Percentiles rank a stretch among this genome's conserved stretches.
These are phyloP conservation scores for Helotiales sp. DNA, from an alignment of 2,329 filamentous ascomycete species.

Conservation along the genomic window DNA sequence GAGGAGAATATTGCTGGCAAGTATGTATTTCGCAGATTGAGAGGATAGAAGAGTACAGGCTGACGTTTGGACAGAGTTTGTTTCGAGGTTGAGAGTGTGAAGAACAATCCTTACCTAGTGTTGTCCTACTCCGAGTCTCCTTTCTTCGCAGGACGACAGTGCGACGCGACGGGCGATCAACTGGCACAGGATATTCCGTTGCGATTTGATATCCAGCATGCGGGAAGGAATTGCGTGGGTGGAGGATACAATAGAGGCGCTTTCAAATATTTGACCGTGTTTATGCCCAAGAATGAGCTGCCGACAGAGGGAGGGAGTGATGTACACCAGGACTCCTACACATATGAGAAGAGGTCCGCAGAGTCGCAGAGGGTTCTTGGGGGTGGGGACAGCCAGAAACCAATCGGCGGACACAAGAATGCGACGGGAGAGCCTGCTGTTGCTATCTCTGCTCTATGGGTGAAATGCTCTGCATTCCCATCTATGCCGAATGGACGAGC, in stretches of 20 bases:
- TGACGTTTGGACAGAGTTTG: constrained; percentile 33
- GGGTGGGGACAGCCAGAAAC: constrained; percentile 18
- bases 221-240: constrained; percentile 37
- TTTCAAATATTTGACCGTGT: constrained; percentile 43
- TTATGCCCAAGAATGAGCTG: constrained; percentile 29
- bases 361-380: background rate
- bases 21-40: constrained; percentile 26
- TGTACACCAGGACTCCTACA: constrained; percentile 21
- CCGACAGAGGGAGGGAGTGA: constrained; percentile 22
- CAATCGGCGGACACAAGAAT: constrained; percentile 19
- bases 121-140: constrained; percentile 41
- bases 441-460: constrained; percentile 38
- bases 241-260: constrained; percentile 38
- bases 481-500: constrained; percentile 49
- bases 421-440: constrained; percentile 30
- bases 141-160: constrained; percentile 36
- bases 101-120: constrained; percentile 34
- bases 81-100: constrained; percentile 34
- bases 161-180: constrained; percentile 38
- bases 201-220: constrained; percentile 31
- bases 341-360: background rate
- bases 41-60: background rate
- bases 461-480: constrained; percentile 43
- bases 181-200: constrained; percentile 37
- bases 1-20: constrained; percentile 42